Percentiles rank a stretch among this genome's conserved stretches.
These are phyloP conservation scores for Acanthamoeba royreba DNA, from an alignment of 208 protist genomes.

Conservation along the genomic window DNA sequence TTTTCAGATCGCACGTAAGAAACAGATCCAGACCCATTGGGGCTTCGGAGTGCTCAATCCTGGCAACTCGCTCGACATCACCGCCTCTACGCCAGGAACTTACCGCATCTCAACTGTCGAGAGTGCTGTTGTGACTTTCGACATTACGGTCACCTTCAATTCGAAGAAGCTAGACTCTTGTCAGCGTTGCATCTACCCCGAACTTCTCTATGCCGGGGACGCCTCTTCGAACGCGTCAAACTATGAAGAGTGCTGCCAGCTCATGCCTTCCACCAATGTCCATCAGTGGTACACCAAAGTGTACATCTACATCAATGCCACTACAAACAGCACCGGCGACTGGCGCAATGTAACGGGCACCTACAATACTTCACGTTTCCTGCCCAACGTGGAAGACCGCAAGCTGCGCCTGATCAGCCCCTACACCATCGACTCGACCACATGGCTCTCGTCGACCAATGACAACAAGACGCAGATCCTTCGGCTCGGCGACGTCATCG, in stretches of 20 bases:
- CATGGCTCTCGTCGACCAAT: neutral
- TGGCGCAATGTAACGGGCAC: neutral
- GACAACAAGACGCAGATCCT: too few species aligned
- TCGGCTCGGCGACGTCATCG: neutral
- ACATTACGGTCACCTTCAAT: neutral
- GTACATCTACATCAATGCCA: neutral
- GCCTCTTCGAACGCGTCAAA: neutral
- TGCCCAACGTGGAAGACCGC: too few species aligned
- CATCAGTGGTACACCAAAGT: neutral
- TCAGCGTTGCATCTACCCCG: neutral
- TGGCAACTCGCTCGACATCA: neutral
- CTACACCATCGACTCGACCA: neutral
- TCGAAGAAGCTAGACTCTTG: neutral
- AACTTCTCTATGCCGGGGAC: neutral
- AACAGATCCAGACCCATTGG: neutral
- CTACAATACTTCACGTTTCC: too few species aligned
- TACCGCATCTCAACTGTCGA: neutral
- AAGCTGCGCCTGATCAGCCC: neutral
- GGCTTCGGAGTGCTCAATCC: neutral
- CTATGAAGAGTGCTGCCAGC: neutral
- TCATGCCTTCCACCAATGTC: neutral
- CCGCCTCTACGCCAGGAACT: neutral
- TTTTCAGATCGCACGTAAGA: neutral
- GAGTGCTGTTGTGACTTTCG: neutral
- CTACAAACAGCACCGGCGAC: neutral